Percentiles rank a stretch among this genome's conserved stretches.
These are phyloP conservation scores for Pleurotus platypus DNA, from an alignment of 768 basidiomycete species.

Conservation along the genomic window DNA sequence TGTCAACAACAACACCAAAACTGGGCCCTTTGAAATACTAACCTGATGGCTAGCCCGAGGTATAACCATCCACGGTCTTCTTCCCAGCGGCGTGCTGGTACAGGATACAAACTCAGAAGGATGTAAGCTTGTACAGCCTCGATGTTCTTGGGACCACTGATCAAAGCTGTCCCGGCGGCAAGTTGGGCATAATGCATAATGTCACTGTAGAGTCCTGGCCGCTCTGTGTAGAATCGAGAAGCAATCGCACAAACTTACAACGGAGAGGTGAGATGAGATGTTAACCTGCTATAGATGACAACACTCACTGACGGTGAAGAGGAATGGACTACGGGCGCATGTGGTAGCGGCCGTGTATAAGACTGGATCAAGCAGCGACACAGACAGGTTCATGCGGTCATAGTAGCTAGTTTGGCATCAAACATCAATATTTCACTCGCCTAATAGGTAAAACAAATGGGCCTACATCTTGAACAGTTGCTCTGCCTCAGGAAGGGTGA, in stretches of 20 bases:
- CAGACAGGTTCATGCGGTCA: conserved; percentile 73
- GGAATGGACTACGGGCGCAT: conserved; percentile 81
- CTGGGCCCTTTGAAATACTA: conserved; percentile 13
- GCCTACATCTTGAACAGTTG: conserved; percentile 68
- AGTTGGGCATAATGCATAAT: conserved; percentile 74
- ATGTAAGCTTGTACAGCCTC: conserved; percentile 87
- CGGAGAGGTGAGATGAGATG: too few species aligned
- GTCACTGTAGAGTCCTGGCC: conserved; percentile 65
- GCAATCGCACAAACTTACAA: conserved; percentile 79
- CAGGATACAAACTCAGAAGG: conserved; percentile 70
- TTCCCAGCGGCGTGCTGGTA: conserved; percentile 78
- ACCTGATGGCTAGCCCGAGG: conserved; percentile 87
- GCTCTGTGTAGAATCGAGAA: conserved; percentile 73
- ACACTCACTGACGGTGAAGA: conserved; percentile 85
- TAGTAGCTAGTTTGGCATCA: conserved; percentile 50
- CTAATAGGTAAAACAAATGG: neutral
- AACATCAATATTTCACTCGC: conserved; percentile 11
- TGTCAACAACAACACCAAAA: neutral
- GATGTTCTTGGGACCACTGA: conserved; percentile 74
- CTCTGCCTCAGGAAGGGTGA: conserved; percentile 65
- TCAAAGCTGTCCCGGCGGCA: conserved; percentile 74
- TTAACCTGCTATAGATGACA: neutral
- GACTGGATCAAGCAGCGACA: conserved; percentile 76
- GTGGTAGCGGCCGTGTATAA: conserved; percentile 84
- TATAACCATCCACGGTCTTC: conserved; percentile 90